Evolutionary conservation across 2,329 filamentous ascomycete species (phyloP).

Genomic region (Mycocentrospora acerina): DNA sequence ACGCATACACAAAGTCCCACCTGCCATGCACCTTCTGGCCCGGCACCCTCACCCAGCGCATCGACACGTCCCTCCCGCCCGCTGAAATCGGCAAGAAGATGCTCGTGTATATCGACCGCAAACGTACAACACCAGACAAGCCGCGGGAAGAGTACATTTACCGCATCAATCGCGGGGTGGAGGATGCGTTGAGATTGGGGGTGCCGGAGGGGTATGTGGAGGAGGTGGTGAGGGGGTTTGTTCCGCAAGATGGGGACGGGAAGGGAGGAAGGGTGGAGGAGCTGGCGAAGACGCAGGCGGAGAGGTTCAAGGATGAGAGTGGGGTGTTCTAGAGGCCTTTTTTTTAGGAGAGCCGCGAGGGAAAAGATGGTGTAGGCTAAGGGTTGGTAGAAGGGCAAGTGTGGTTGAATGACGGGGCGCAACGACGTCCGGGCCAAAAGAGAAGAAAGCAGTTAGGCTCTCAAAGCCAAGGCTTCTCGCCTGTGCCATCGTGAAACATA

Average conservation of each 20-base stretch:
- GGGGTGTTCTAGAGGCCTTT: no score
- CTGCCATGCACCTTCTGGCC: slow-evolving; percentile 50
- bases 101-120: slow-evolving; percentile 62
- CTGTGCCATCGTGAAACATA: no score
- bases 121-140: slow-evolving; percentile 40
- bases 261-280: slow-evolving; percentile 24
- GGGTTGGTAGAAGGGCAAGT: no score
- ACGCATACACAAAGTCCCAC: slow-evolving; percentile 59
- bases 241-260: slow-evolving; percentile 33
- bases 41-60: slow-evolving; percentile 1
- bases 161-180: slow-evolving; percentile 64
- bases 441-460: no score
- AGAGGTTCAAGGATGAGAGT: no score
- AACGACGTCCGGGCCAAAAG: no score
- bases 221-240: slow-evolving; percentile 55
- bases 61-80: slow-evolving; percentile 23
- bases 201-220: slow-evolving; percentile 59
- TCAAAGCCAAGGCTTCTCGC: no score
- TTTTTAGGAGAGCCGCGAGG: no score
- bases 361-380: no score
- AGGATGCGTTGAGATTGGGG: slow-evolving; percentile 57
- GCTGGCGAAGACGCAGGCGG: no score
- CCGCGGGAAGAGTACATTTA: slow-evolving; percentile 61
- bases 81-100: slow-evolving; percentile 35
- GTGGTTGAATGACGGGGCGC: no score